phyloP scores from a whole-genome alignment of 441 rosid genomes.

The Erodium trifolium region DNA sequence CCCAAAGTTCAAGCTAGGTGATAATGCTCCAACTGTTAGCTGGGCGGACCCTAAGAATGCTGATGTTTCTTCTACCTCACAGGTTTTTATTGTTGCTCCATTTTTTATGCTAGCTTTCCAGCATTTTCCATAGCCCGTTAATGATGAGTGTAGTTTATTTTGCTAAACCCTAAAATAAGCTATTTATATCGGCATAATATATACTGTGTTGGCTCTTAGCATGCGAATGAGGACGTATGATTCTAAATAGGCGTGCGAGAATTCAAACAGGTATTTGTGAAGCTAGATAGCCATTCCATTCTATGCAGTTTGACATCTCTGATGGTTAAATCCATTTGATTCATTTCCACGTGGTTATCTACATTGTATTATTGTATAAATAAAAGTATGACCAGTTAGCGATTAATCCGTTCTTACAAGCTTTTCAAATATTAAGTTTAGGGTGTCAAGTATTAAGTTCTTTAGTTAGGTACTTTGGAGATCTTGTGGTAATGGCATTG shows the following conservation, averaged over 20 bases:
- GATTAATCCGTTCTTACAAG: not conserved
- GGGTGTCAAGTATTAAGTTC: not conserved
- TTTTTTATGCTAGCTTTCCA: constrained; percentile 2
- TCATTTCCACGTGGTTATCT: not conserved
- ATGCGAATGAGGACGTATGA: not conserved
- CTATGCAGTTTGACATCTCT: not conserved
- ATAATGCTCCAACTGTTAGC: constrained; percentile 33
- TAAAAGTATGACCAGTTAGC: not conserved
- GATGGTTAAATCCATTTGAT: not conserved
- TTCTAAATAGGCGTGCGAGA: not conserved
- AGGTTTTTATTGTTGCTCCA: constrained; percentile 19
- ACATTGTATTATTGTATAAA: not conserved
- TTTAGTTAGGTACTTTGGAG: not conserved
- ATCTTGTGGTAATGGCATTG: not conserved
- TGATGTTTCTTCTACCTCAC: constrained; percentile 27
- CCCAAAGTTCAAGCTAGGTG: constrained; percentile 30
- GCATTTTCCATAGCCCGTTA: not conserved
- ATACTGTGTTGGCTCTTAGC: not conserved
- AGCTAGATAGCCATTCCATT: not conserved
- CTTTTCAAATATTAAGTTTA: not conserved
- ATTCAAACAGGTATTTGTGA: not conserved
- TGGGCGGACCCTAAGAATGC: constrained; percentile 38
- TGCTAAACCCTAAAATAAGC: not conserved
- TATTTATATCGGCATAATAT: not conserved
- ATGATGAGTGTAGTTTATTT: not conserved